Evolutionary conservation across 2,329 filamentous ascomycete genomes (phyloP), one percentile per base, ranked within the genome.

Genomic region (Fusarium sp.): DNA sequence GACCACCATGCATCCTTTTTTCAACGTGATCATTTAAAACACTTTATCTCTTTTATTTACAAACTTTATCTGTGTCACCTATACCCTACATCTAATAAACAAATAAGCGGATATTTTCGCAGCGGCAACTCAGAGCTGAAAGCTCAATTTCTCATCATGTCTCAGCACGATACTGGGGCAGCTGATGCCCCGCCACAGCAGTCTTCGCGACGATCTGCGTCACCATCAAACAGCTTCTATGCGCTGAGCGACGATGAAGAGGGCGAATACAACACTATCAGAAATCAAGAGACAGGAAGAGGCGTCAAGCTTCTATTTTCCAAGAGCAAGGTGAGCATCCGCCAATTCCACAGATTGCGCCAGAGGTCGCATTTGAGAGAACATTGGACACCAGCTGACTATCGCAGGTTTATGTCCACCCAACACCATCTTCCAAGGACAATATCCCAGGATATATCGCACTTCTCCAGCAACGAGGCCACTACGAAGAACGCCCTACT

Each of bases 211-310:
- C 74, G 81, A 55, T 75, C 84, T 51, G 73, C 88, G 15, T 97
- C 94, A 36, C 94, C 94, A 3, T 88, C 92, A 4, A 93, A 90
- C 53, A 97, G 93, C 75, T 96, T 95, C 84, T 97, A 97, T 84
- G 95, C 95, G 76, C 85, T 98, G 85, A 97, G 93, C 80, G 97
- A 99, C 83, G 94, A 97, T 76, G 94, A 97, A 69, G 96, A 98
- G 80, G 92, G 91, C 72, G 96, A 92, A 44, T 99, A 99, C 82
- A 92, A 97, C 78, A 98, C 94, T 18, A 93, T 99, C 75, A 91
- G 93, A 6, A 92, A 97, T 76, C 88, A 89, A 6, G 88, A 87
- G 71, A 89, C 89, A 4, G 91, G 92, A 1, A 88, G 88, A 70
- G 96, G 95, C 3, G 96, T 99, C 45, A 99, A 98, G 81, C 84